A percentile compares a stretch with the other conserved stretches of the same genome.
phyloP scores from a whole-genome alignment of 257 asterid genomes.

The Penstemon eatonii region DNA sequence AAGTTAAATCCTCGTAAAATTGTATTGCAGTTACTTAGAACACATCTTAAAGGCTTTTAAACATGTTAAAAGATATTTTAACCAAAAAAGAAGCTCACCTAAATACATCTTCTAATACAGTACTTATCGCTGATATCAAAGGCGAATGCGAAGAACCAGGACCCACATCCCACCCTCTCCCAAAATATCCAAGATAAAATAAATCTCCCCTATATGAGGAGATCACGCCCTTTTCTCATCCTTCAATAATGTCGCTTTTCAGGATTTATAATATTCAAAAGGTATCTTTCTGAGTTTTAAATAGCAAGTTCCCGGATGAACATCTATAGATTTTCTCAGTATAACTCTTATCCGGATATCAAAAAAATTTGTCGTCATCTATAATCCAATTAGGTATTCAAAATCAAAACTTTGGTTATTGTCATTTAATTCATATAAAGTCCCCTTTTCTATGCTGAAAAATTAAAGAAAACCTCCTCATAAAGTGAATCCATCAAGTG shows the following conservation, averaged over 20 bases:
- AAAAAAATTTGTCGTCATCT: background rate
- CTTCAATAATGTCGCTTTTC: background rate
- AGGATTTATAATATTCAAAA: background rate
- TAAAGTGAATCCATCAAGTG: background rate
- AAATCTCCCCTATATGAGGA: background rate
- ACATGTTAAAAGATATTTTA: background rate
- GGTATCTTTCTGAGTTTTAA: background rate
- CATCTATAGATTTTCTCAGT: slow-evolving; percentile 13
- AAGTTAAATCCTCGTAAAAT: background rate
- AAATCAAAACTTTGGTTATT: background rate
- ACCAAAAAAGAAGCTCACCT: background rate
- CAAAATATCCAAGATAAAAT: background rate
- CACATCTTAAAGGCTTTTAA: background rate
- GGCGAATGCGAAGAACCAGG: background rate
- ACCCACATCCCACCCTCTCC: background rate
- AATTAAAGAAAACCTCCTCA: background rate
- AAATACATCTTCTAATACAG: background rate
- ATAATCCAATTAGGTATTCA: background rate
- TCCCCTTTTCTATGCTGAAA: background rate
- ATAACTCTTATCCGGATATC: background rate
- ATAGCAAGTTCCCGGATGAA: slow-evolving; percentile 7
- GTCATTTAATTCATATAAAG: background rate
- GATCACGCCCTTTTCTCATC: background rate
- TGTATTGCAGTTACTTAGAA: background rate
- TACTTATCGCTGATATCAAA: background rate